Evolutionary conservation across 2,329 filamentous ascomycete genomes (phyloP).

Genomic region (Aaosphaeria pasadenensis): DNA sequence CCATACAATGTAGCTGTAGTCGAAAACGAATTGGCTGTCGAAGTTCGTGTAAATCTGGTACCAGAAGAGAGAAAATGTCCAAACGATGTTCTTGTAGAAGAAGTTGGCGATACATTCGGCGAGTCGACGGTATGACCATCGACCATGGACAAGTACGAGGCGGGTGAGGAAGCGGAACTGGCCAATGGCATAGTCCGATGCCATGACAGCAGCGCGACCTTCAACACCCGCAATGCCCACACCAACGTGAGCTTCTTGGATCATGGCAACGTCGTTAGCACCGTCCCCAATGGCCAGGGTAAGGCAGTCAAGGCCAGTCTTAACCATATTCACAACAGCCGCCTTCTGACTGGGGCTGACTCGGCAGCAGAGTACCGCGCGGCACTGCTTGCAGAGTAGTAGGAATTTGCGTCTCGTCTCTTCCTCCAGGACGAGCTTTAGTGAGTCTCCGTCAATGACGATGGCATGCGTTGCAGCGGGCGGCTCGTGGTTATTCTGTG

Average conservation of each 20-base stretch:
- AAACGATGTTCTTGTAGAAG: constrained; percentile 99
- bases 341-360: constrained; percentile 97
- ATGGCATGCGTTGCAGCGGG: constrained; percentile 86
- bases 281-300: constrained; percentile 88
- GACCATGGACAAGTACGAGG: constrained; percentile 74
- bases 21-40: constrained; percentile 94
- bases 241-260: constrained; percentile 84
- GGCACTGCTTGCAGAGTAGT: constrained; percentile 93
- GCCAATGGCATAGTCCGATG: constrained; percentile 83
- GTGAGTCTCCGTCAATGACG: constrained; percentile 90
- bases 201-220: constrained; percentile 79
- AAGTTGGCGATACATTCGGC: constrained; percentile 96
- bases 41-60: constrained; percentile 95
- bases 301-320: constrained; percentile 92
- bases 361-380: constrained; percentile 93
- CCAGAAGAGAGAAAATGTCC: constrained; percentile 97
- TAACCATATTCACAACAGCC: constrained; percentile 94
- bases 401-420: constrained; percentile 86
- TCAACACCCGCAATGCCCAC: constrained; percentile 87
- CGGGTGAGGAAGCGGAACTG: constrained; percentile 84
- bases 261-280: constrained; percentile 92
- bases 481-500: constrained; percentile 79
- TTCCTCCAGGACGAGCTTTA: constrained; percentile 83
- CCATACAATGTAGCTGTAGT: constrained; percentile 95
- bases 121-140: constrained; percentile 91